Percentiles rank a stretch among this genome's conserved stretches.
Conservation (phyloP, 2,329 filamentous ascomycete genomes). For the Monosporascus sp. region DNA sequence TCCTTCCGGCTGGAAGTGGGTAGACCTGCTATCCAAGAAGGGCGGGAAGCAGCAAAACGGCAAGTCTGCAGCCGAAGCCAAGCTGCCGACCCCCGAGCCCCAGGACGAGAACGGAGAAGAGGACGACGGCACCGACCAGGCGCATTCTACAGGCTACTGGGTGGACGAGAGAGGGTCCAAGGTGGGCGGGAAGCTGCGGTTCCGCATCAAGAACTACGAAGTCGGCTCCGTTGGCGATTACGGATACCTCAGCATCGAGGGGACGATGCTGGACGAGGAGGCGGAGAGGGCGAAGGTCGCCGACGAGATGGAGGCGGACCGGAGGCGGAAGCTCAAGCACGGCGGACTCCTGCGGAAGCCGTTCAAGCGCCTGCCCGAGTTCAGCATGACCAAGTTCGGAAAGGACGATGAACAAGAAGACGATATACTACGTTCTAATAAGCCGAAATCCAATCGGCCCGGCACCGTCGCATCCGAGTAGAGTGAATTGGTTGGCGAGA, state of each 20-base stretch:
- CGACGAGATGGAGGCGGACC: conserved; percentile 41
- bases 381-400: conserved; percentile 52
- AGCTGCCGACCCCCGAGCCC: conserved; percentile 32
- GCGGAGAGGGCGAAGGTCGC: conserved; percentile 58
- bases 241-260: conserved; percentile 79
- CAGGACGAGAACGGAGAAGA: conserved; percentile 23
- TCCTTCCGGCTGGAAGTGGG: conserved; percentile 75
- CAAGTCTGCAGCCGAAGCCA: conserved; percentile 13
- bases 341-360: conserved; percentile 24
- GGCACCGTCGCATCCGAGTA: conserved; percentile 15
- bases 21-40: conserved; percentile 47
- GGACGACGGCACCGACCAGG: conserved; percentile 44
- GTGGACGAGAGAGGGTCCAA: conserved; percentile 63
- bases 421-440: conserved; percentile 23
- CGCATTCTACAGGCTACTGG: conserved; percentile 65
- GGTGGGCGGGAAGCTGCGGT: conserved; percentile 65
- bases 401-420: conserved; percentile 41
- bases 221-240: conserved; percentile 68
- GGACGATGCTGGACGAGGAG: conserved; percentile 70
- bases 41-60: conserved; percentile 6
- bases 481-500: too few species aligned
- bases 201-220: conserved; percentile 81
- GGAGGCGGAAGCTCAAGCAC: conserved; percentile 31
- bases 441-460: conserved; percentile 28
- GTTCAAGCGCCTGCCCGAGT: conserved; percentile 38